Evolutionary conservation across 352 stramenopile genomes (phyloP).

Genomic region (Phytopythium boreale): DNA sequence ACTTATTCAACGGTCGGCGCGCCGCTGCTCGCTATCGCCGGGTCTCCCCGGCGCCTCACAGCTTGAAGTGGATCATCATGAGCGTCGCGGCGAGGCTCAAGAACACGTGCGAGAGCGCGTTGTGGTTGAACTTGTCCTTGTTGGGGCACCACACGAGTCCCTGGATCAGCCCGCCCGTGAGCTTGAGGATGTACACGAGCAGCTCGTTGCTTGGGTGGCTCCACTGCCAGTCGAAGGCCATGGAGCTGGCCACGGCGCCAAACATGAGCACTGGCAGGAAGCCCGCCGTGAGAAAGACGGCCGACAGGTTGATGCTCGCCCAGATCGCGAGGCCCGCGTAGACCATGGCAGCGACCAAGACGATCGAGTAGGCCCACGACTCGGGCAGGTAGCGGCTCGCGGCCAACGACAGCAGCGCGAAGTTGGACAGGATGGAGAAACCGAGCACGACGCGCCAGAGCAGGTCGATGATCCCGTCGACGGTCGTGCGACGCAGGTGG

Average conservation of each 20-base stretch:
- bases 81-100: slow-evolving; percentile 79
- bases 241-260: slow-evolving; percentile 65
- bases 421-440: slow-evolving; percentile 84
- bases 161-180: slow-evolving; percentile 76
- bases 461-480: slow-evolving; percentile 70
- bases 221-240: slow-evolving; percentile 81
- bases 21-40: background rate
- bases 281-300: slow-evolving; percentile 77
- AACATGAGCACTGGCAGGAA: slow-evolving; percentile 84
- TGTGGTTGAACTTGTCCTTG: slow-evolving; percentile 88
- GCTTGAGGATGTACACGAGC: slow-evolving; percentile 78
- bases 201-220: slow-evolving; percentile 78
- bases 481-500: slow-evolving; percentile 58
- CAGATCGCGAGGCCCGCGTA: slow-evolving; percentile 76
- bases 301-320: slow-evolving; percentile 82
- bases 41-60: slow-evolving; percentile 23
- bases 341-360: slow-evolving; percentile 51
- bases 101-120: slow-evolving; percentile 83
- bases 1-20: background rate
- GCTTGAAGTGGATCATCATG: slow-evolving; percentile 80
- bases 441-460: slow-evolving; percentile 82
- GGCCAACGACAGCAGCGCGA: slow-evolving; percentile 73
- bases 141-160: slow-evolving; percentile 76
- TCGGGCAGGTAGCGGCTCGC: slow-evolving; percentile 72
- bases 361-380: slow-evolving; percentile 75